phyloP scores from a whole-genome alignment of 2,329 filamentous ascomycete genomes.

The Colletotrichum sp. region DNA sequence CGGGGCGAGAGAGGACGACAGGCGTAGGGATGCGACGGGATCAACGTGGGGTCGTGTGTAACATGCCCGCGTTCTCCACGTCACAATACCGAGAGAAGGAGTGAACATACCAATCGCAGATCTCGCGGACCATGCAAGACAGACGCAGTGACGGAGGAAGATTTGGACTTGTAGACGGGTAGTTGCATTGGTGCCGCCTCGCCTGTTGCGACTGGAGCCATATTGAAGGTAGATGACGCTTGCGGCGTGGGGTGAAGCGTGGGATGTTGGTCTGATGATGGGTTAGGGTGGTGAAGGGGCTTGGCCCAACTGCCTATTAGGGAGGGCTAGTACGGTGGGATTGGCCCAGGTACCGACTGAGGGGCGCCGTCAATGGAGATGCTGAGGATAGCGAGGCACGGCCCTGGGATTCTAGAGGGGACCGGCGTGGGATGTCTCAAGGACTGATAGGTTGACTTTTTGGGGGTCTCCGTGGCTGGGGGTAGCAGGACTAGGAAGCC shows the following conservation, averaged over 20 bases:
- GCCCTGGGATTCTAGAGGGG: slow-evolving; percentile 10
- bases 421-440: slow-evolving; percentile 19
- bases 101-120: slow-evolving; percentile 57
- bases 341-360: slow-evolving; percentile 14
- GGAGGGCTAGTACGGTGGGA: slow-evolving; percentile 16
- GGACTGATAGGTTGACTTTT: slow-evolving; percentile 21
- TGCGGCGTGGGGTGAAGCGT: slow-evolving; percentile 38
- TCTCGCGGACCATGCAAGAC: slow-evolving; percentile 63
- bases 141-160: slow-evolving; percentile 54
- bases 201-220: slow-evolving; percentile 56
- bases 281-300: slow-evolving; percentile 17
- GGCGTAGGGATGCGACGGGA: slow-evolving; percentile 1
- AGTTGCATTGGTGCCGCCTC: slow-evolving; percentile 49
- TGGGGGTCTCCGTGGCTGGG: neutral
- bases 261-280: slow-evolving; percentile 28
- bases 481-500: neutral
- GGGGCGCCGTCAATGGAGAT: neutral
- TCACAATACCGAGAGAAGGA: neutral
- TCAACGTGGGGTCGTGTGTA: slow-evolving; percentile 32
- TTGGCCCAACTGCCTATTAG: slow-evolving; percentile 24
- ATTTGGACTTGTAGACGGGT: slow-evolving; percentile 44
- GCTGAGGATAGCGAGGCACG: slow-evolving; percentile 2
- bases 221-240: slow-evolving; percentile 34
- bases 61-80: slow-evolving; percentile 25
- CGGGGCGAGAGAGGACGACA: neutral